phyloP scores from a whole-genome alignment of 179 eudicot genomes.

The Nepenthes alata region DNA sequence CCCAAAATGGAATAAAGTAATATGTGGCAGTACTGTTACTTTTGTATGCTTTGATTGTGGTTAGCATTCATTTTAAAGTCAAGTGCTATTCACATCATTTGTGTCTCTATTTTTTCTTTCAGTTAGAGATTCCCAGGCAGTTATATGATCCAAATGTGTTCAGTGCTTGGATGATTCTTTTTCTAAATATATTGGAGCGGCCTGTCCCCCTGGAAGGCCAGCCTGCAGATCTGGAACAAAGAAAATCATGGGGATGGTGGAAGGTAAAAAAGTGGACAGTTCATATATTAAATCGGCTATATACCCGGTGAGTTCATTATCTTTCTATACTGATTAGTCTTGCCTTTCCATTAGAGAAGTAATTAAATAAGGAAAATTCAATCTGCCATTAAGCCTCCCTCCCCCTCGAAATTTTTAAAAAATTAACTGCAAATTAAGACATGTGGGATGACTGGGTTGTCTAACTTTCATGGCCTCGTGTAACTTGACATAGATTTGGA shows the following conservation, averaged over 20 bases:
- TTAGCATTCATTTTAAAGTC: too few relatives aligned
- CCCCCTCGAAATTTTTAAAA: too few relatives aligned
- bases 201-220: constrained; percentile 96
- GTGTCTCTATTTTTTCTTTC: constrained; percentile 8
- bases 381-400: neutral
- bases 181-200: constrained; percentile 81
- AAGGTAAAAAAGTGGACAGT: constrained; percentile 98
- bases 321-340: neutral
- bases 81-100: too few relatives aligned
- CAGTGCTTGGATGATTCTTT: constrained; percentile 96
- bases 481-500: constrained; percentile 52
- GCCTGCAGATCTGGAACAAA: constrained; percentile 77
- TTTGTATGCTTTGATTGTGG: too few relatives aligned
- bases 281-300: constrained; percentile 89
- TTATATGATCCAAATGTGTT: constrained; percentile 79
- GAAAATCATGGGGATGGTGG: constrained; percentile 99
- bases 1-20: too few relatives aligned
- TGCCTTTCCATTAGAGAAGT: neutral
- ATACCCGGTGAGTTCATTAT: constrained; percentile 54
- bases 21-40: too few relatives aligned
- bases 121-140: constrained; percentile 97
- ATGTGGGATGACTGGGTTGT: neutral
- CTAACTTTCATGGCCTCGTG: constrained; percentile 4
- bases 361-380: neutral
- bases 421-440: neutral